Evolutionary conservation across 1,284 basidiomycete genomes (phyloP).

Genomic region (Rhodotorula sp.): DNA sequence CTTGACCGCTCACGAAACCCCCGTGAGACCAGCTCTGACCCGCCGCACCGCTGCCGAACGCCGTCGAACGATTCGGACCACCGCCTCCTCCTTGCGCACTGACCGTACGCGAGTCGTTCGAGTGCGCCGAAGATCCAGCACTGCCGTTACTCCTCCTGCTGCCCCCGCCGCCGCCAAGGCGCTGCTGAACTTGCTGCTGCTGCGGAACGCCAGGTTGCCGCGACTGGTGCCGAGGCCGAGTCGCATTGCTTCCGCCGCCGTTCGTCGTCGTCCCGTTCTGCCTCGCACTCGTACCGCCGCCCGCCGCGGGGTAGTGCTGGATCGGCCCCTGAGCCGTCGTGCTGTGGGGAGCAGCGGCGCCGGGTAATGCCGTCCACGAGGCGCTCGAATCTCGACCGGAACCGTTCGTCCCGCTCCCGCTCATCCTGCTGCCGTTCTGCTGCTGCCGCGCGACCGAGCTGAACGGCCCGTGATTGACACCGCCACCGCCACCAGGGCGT

Average conservation of each 20-base stretch:
- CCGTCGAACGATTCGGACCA: neutral
- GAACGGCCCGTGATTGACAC: neutral
- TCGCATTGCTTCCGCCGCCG: too few relatives aligned
- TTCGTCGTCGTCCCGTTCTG: neutral
- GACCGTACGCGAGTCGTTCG: neutral
- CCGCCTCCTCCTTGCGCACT: neutral
- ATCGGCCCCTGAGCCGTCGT: too few relatives aligned
- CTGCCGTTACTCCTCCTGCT: neutral
- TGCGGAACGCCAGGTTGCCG: neutral
- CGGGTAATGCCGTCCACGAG: neutral
- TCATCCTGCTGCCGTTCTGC: neutral
- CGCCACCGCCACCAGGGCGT: neutral
- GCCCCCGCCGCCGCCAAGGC: neutral
- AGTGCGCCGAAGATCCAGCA: neutral
- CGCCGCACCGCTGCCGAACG: neutral
- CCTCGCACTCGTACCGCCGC: neutral
- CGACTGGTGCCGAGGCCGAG: neutral
- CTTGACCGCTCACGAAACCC: neutral
- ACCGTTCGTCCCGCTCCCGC: neutral
- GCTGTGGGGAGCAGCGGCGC: neutral
- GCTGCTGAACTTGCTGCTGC: neutral
- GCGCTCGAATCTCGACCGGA: neutral
- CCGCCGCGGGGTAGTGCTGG: neutral
- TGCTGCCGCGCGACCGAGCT: conserved; percentile 5
- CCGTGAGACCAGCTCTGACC: neutral